Evolutionary conservation across 176 grass and related monocot genomes (phyloP), one percentile per base, ranked within the genome.

Genomic region (Oropetium thomaeum): DNA sequence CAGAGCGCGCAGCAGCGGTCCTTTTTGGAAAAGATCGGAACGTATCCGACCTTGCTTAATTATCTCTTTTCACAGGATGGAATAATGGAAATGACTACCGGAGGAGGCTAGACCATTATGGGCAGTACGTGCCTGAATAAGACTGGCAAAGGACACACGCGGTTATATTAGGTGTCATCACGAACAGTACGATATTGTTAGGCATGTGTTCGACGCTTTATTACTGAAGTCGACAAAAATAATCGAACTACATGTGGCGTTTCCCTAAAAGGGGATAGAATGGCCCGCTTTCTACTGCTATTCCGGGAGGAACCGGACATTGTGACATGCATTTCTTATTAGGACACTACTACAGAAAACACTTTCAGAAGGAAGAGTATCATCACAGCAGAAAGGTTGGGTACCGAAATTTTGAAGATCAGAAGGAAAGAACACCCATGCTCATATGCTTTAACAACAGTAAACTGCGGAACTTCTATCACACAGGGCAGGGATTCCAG

Each of bases 71-170:
- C 27, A 31, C 73, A 45, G 39, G 57, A 47, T 61, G 37, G 10
- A 62, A 47, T 62, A 19, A 62, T 62, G 40, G 53, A 43, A 57
- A n/a, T n/a, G n/a, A n/a, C n/a, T n/a, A n/a, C n/a, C n/a, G n/a
- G n/a, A n/a, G n/a, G n/a, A n/a, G n/a, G n/a, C n/a, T n/a, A 48
- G 41, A 40, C 57, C 73, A 75, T 75, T 75, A 61, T 20, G 17
- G 16, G 39, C 27, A 23, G 57, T 47, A 45, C 40, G 73, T 62
- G 15, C 41, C 20, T 62, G 28, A 76, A 27, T 47, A 22, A 60
- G n/a, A 61, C 25, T 29, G 30, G 0, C 39, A 62, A 32, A 57
- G n/a, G n/a, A n/a, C n/a, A n/a, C 59, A 75, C 54, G 55, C 69
- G 20, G 15, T 49, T 45, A 16, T 15, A 15, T 15, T 15, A 44